These are phyloP conservation scores for Xylaria cubensis DNA, from an alignment of 495 filamentous ascomycete genomes.

Conservation along the genomic window DNA sequence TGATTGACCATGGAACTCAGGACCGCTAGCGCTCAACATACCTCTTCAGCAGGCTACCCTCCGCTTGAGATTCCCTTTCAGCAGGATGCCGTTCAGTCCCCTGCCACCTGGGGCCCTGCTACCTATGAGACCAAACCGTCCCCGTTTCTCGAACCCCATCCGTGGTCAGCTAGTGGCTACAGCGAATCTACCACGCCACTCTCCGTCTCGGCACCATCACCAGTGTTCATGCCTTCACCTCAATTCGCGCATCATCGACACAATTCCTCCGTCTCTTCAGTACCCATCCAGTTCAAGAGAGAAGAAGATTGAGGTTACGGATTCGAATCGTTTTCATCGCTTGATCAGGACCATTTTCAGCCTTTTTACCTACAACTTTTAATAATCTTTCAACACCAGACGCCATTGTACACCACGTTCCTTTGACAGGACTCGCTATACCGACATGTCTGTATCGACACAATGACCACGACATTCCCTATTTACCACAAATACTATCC, in stretches of 20 bases:
- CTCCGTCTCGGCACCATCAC: slow-evolving; percentile 38
- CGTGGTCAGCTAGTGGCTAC: slow-evolving; percentile 41
- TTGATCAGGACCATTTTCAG: slow-evolving; percentile 5
- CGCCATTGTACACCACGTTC: slow-evolving; percentile 57
- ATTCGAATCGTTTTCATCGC: neutral
- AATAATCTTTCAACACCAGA: slow-evolving; percentile 48
- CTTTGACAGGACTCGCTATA: slow-evolving; percentile 49
- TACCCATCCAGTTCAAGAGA: slow-evolving; percentile 38
- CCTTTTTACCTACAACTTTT: slow-evolving; percentile 17
- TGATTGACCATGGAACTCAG: slow-evolving; percentile 59
- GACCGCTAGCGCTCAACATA: slow-evolving; percentile 48
- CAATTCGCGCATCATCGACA: slow-evolving; percentile 41
- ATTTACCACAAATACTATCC: slow-evolving; percentile 38
- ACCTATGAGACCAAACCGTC: slow-evolving; percentile 39
- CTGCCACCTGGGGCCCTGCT: slow-evolving; percentile 24
- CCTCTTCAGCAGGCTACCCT: slow-evolving; percentile 41
- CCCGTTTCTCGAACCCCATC: slow-evolving; percentile 48
- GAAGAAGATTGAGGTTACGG: slow-evolving; percentile 29
- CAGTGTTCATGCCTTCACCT: slow-evolving; percentile 33
- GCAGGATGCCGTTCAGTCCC: slow-evolving; percentile 34
- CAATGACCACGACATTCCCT: slow-evolving; percentile 54
- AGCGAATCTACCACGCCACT: slow-evolving; percentile 45
- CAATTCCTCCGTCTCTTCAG: slow-evolving; percentile 38
- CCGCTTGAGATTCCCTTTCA: slow-evolving; percentile 42
- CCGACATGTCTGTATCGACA: slow-evolving; percentile 51